Evolutionary conservation across 441 rosid genomes (phyloP), one percentile per base, ranked within the genome.

Genomic region (Raphanus hybrid): DNA sequence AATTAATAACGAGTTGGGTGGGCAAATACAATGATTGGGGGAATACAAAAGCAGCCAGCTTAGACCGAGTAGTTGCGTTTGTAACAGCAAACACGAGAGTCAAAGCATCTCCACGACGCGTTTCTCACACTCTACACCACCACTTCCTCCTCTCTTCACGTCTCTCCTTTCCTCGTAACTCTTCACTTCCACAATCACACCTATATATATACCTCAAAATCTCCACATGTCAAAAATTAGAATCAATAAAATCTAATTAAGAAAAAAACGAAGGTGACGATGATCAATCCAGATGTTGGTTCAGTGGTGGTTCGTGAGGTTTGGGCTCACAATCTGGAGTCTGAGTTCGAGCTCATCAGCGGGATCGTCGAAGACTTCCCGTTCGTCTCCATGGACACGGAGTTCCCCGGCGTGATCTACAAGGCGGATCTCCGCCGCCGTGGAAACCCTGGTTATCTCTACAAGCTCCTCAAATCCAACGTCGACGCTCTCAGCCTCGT

Each of bases 311-410:
- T 92, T 8, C 87, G 96, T 0, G 87, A 91, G 3, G 98, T 94
- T 9, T 94, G 96, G 92, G 85, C 94, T 8, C 18, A 66, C 32
- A 94, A 94, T 71, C 80, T 94, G 8, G 88, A 88, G 0, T 82
- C 87, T 0, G 98, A 94, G 60, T 94, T 94, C 72, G 79, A 83
- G 14, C 81, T 92, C 6, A 91, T 92, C 62, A 76, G 92, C 3
- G 82, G 87, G 0, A 18, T 87, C 12, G 79, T 94, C 59, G 92
- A 88, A 27, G 75, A 74, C 2, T 94, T 68, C 50, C 95, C 96
- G 1, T 89, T 79, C 78, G 82, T 92, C 67, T 93, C 97, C 32
- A 93, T 93, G 98, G 98, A 93, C 68, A 93, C 94, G 0, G 97
- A 94, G 45, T 94, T 92, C 54, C 98, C 97, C 12, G 97, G 97